Evolutionary conservation across 768 basidiomycete genomes (phyloP), one percentile per base, ranked within the genome.

Genomic region (Psilocybe sp.): DNA sequence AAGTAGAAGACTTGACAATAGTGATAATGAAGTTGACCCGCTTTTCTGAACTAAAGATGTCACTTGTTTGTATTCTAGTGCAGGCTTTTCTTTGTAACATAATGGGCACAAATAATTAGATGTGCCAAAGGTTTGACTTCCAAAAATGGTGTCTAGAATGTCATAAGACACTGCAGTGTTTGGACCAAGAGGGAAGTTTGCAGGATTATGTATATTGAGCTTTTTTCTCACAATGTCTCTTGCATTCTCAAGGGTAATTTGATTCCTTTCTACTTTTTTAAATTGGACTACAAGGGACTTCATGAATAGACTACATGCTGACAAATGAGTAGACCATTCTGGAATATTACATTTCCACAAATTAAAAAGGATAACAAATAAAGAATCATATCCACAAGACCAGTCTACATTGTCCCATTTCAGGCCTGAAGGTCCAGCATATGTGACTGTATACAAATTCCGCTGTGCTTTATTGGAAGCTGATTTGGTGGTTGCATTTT

Each of bases 311-410:
- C 31, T 45, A 33, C 12, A 19, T n/a, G 12, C 19, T 2, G 32
- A 15, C 31, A 31, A 15, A 3, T 12, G 19, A 34, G 38, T 28
- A 37, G 47, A 39, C 53, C 50, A 54, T 8, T 40, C 31, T n/a
- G 18, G 8, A n/a, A 18, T 43, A 44, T 60, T 40, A 7, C 23
- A n/a, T 12, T 34, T 37, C 60, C 61, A 64, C 1, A 63, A 37
- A 43, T 62, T 50, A 44, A 46, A 61, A 2, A 64, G 12, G 3
- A 64, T 52, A 2, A 55, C 52, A 33, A 63, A 57, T 5, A 60
- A 20, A 15, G 57, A 19, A 52, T 66, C 64, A 56, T 64, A 67
- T 23, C 59, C 54, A 49, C 59, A 66, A 35, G 63, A 63, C 43
- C 54, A 58, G 46, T 62, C 51, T 13, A 33, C 11, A 14, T 16